Evolutionary conservation across 1,139 yeast species (phyloP), one percentile per base, ranked within the genome.

Genomic region (Hyphopichia pseudoburtonii): DNA sequence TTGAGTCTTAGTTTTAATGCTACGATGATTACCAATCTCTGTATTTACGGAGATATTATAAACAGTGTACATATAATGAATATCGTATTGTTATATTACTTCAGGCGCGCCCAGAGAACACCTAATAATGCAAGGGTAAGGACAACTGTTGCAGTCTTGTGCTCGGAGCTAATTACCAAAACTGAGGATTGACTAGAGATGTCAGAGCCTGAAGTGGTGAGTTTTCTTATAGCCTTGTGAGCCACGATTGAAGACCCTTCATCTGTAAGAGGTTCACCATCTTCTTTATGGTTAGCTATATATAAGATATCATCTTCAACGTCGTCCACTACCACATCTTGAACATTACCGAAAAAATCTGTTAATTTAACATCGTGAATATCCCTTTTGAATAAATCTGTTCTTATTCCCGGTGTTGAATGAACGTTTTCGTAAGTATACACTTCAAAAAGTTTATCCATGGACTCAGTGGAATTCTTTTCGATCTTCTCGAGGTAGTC

Each of bases 341-440:
- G 97, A 17, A 90, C 87, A 52, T 89, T 90, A 2, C 97, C 98
- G 50, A 94, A 90, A 61, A 92, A 92, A 56, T 94, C 98, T 0
- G 98, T 90, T 44, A 92, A 75, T 40, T 80, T 67, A 3, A 89
- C 95, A 28, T 85, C 79, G 8, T 75, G 70, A 30, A 86, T 71
- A 43, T 84, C 78, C 49, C 95, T 74, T 37, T 73, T 59, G 61
- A 82, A 88, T 43, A 87, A 62, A 55, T 89, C 96, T 0, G 89
- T 79, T 45, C 96, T 74, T 28, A 92, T 81, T 11, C 99, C 99
- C 0, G 96, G 94, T 48, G 86, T 82, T 2, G 97, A 89, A 57
- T 89, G 97, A 29, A 94, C 84, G 47, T 86, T 83, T 38, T 80
- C 95, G 49, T 80, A 83, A 5, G 94, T 84, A 59, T 89, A 90